Evolutionary conservation across 140 eudicot genomes (phyloP), one percentile per base, ranked within the genome.

Genomic region (Erigeron philadelphicus): DNA sequence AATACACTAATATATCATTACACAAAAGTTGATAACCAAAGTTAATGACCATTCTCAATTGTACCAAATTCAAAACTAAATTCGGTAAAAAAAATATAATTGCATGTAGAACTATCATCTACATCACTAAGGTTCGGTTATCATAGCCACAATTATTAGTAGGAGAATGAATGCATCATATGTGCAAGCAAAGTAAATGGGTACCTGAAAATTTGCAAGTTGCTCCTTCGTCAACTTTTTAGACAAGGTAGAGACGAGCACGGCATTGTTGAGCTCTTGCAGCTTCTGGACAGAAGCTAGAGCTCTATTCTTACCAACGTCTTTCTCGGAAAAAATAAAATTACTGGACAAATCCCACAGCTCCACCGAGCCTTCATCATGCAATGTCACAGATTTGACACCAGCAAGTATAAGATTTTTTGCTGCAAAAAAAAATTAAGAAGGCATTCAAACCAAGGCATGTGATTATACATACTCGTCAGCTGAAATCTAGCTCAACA

Each of bases 381-480:
- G 94, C 84, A 93, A 76, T 47, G 90, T 89, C 79, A 86, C 95
- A 61, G 95, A 89, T 80, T 93, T 93, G 75, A 93, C 96, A 4
- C 98, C 98, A 76, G 98, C 96, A 72, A 93, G 96, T 50, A 93
- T 70, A 43, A 93, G 95, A 72, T 93, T 93, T 81, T 93, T 93
- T 16, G 96, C 98, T 93, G 95, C 80, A 79, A 35, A 66, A 7
- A 21, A 41, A 2, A 53, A 49, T 7, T 43, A 46, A 79, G 7
- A 57, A 12, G 17, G 12, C 63, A 23, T 57, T 23, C n/a, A 45
- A 58, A 45, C 10, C 23, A 19, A 23, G 23, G 23, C 3, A 46
- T 49, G 46, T 0, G 15, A 53, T 59, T 60, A 49, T 72, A 15
- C 56, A 72, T 21, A 5, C 3, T 43, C 31, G 19, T 59, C 18